Evolutionary conservation across 2,329 filamentous ascomycete genomes (phyloP), one percentile per base, ranked within the genome.

Genomic region (Apiospora rasikravindrae): DNA sequence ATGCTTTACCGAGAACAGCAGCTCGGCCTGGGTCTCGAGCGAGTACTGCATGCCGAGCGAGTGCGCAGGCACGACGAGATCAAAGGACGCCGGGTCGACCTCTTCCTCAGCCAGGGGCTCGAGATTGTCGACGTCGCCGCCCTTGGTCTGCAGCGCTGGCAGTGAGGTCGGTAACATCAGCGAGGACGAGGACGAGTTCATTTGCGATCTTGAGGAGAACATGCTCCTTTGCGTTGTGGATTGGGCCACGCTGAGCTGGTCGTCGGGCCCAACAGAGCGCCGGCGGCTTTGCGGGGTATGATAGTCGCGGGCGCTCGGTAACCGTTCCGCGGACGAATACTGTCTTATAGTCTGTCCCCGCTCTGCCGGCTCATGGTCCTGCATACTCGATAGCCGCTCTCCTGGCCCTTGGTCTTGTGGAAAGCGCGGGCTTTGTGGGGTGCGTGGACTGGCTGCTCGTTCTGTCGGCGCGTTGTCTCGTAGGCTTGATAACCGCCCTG

Each of bases 1-100:
- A 80, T 94, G 92, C 69, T 90, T 87, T 22, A 81, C 84, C 0
- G 91, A 93, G 77, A 94, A 91, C 47, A 94, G 83, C 16, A 89
- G 84, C 72, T 92, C 90, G 0, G 91, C 89, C 64, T 89, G 87
- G n/a, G 84, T 82, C 79, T 94, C 92, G 0, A 94, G 82, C 1
- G 88, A 89, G 77, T 89, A 89, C 69, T 76, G 81, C 70, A 74
- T 74, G 64, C 74, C 81, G 70, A 72, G 78, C 68, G 72, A 71
- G 22, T 83, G 82, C 13, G 76, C 76, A 11, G 85, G 83, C 22
- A 83, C 83, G 6, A 90, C 78, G 0, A 91, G 77, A 68, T 84
- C 80, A 61, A 84, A 83, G 10, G 81, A 83, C n/a, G 79, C 76
- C 2, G 81, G 80, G 45, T 82, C 80, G n/a, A 81, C 73, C 29